Evolutionary conservation across 495 filamentous ascomycete genomes (phyloP), one percentile per base, ranked within the genome.

Genomic region (Aspergillus taichungensis): DNA sequence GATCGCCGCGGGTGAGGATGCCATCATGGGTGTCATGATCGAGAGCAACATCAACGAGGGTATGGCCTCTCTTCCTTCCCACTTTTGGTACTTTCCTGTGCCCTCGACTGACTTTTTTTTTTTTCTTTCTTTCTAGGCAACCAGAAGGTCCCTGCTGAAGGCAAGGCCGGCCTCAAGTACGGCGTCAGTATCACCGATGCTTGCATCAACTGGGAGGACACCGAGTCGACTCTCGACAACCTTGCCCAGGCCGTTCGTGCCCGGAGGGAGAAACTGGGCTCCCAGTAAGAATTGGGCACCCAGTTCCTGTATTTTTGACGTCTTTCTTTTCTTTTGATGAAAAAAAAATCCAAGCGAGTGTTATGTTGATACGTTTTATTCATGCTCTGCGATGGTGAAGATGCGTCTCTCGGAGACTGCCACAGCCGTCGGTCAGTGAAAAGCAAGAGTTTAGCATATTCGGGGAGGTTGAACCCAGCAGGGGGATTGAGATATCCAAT

Each of bases 11-110:
- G 92, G 92, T 31, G 94, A 98, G 69, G 75, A 76, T 0, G 84
- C 72, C 18, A 95, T 98, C 56, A 91, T 97, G 80, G 92, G 92
- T 55, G 88, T 96, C 30, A 98, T 98, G 92, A 95, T 99, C 56
- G 94, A 99, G 72, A 94, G 86, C 58, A 82, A 97, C 61, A 94
- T 99, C 65, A 81, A 89, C 60, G 92, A 95, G 68, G 92, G 88
- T 83, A 63, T 46, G 69, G 45, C n/a, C n/a, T 18, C n/a, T 14
- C 40, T 24, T 14, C 27, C 40, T 37, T 37, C 10, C 24, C 3
- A 1, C n/a, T 8, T 42, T 24, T n/a, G 32, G 36, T 38, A 44
- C n/a, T 41, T 24, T 24, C 18, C 18, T 24, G 18, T 24, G 18
- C 4, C 18, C 18, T 24, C 18, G 18, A 24, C 18, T 24, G 18